Evolutionary conservation across 169 alveolate species (phyloP).

Genomic region (Cryptosporidium ubiquitum): DNA sequence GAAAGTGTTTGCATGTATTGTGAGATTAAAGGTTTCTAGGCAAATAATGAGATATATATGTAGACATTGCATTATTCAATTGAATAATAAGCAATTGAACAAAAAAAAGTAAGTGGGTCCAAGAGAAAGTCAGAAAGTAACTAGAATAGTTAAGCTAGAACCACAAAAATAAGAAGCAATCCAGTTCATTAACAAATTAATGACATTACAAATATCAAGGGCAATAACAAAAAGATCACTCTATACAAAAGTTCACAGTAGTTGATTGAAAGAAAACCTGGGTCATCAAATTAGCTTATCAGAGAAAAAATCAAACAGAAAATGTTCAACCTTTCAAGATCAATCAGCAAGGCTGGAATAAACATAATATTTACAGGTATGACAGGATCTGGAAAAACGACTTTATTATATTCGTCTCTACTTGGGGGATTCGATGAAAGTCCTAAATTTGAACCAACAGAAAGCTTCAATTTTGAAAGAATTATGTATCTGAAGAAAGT

Average conservation of each 20-base stretch:
- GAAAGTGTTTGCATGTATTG: neutral
- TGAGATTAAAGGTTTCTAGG: neutral
- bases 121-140: too few species aligned
- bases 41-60: neutral
- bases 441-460: slow-evolving; percentile 37
- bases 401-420: slow-evolving; percentile 38
- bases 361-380: slow-evolving; percentile 43
- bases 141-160: too few species aligned
- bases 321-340: neutral
- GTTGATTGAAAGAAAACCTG: too few species aligned
- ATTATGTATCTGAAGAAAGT: neutral
- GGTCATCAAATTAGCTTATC: neutral
- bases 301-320: neutral
- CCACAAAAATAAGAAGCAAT: too few species aligned
- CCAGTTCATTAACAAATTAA: too few species aligned
- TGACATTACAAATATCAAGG: too few species aligned
- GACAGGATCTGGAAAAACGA: slow-evolving; percentile 53
- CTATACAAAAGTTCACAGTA: too few species aligned
- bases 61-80: too few species aligned
- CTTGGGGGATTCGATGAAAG: slow-evolving; percentile 4
- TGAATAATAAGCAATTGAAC: too few species aligned
- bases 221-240: too few species aligned
- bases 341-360: neutral
- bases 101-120: neutral
- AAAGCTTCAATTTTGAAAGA: slow-evolving; percentile 58